Base-by-base conservation (phyloP, 176 grass and related monocot species). In the Ensete glaucum region DNA sequence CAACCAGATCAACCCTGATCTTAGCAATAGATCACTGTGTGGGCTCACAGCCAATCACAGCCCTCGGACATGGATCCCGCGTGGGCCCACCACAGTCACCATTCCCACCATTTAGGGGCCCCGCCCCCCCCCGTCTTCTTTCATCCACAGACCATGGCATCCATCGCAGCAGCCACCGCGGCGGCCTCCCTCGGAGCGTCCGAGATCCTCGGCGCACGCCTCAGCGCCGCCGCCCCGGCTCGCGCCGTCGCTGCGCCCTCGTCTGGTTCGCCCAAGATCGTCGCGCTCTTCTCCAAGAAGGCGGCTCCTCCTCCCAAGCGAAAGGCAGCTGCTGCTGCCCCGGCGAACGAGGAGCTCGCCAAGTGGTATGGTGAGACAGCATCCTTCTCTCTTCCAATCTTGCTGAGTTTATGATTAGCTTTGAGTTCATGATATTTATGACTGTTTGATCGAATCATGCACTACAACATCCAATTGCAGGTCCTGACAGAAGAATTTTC, bases 401-500 rank as follows among this genome's bases (percentile, higher is more conserved):
- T 43, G 34, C 34, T 43, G 34, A 43, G 34, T 4, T 43, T 43
- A 43, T 4, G 34, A 43, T 43, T 43, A 43, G 34, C 34, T 43
- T 43, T 43, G 34, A 43, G 34, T 43, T 6, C 34, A 6, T 43
- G 34, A 43, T 43, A 4, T 43, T 43, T 43, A 43, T 43, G 34
- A 6, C 34, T 43, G 34, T 43, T 43, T 6, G 34, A 43, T 43
- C 34, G 34, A 43, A 43, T 6, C 34, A 6, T 43, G 34, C 34
- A 43, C 34, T 5, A 4, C 34, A 43, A 43, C 34, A 43, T 43
- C 34, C 34, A 43, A 43, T 43, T 6, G 34, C 24, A 62, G 90
- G 95, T 73, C 95, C 95, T 67, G 95, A 99, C 88, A 85, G 95
- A 78, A 94, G 88, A 75, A 99, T 99, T 76, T 99, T 16, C 78